Base-by-base conservation (phyloP, 2,329 filamentous ascomycete species). In the Tolypocladium ovalisporum region DNA sequence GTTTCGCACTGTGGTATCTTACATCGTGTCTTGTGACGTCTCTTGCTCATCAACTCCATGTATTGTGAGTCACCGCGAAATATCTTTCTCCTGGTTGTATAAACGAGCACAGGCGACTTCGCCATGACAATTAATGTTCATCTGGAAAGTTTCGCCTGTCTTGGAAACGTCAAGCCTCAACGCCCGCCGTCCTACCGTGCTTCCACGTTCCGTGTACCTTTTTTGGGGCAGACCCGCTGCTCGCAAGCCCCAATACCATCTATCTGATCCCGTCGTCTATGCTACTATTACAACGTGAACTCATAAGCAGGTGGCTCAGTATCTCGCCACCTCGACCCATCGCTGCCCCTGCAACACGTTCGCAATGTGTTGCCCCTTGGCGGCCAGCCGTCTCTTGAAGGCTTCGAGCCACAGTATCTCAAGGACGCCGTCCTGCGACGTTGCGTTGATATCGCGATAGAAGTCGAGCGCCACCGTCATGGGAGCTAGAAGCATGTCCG, bases 331-430 rank as follows among this genome's bases (percentile, higher is more conserved):
- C 57, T 74, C 70, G n/a, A 64, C 58, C 77, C 76, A 79, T 32
- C 58, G 64, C 60, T 70, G 72, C 34, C 61, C 68, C 63, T 72
- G 71, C 44, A 77, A 61, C 19, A 72, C 67, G 19, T 70, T 65
- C 8, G 70, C 68, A 10, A 80, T 67, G 36, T 73, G 68, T 58
- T 76, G 72, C 0, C 75, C 76, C 60, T 74, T 76, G 5, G 62
- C 65, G 35, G 63, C 57, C 57, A 81, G 58, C 12, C 74, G 67
- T 34, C 62, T 64, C 47, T 71, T 68, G 60, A 80, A 80, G 2
- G 64, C 70, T 9, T 77, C 74, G 42, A 79, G 73, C 78, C 78
- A 80, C 59, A 78, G 64, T 15, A 77, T 62, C 65, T 80, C 78
- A 35, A 78, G 64, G 32, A 75, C 61, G 4, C 73, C 75, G 34